phyloP scores from a whole-genome alignment of 1,284 basidiomycete species.

The Fomitiporia mediterranea region DNA sequence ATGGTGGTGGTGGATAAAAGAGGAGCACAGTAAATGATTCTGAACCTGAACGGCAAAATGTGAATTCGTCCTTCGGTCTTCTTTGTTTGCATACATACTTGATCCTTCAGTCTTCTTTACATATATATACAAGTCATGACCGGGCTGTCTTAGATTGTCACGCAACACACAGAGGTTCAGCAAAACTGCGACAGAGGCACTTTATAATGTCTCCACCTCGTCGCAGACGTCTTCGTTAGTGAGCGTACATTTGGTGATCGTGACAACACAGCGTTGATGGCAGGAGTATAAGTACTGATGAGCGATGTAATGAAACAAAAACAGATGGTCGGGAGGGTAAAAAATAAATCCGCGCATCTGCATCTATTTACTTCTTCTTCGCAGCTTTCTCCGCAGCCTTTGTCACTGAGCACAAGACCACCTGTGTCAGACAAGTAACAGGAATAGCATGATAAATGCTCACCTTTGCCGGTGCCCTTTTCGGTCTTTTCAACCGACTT shows the following conservation, averaged over 20 bases:
- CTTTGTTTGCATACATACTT: too few relatives aligned
- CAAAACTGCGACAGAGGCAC: slow-evolving; percentile 4
- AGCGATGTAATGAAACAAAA: slow-evolving; percentile 27
- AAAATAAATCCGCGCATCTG: slow-evolving; percentile 38
- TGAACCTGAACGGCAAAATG: too few relatives aligned
- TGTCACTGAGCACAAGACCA: slow-evolving; percentile 54
- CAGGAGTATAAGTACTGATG: slow-evolving; percentile 34
- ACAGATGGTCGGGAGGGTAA: slow-evolving; percentile 41
- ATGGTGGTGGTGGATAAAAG: slow-evolving; percentile 35
- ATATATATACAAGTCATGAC: background rate
- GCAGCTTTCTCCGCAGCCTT: slow-evolving; percentile 94
- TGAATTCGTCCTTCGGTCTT: too few relatives aligned
- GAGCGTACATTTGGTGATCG: slow-evolving; percentile 41
- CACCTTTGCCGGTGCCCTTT: slow-evolving; percentile 80
- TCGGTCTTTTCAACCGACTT: slow-evolving; percentile 94
- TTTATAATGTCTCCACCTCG: slow-evolving; percentile 22
- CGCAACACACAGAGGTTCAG: background rate
- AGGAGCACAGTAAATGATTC: too few relatives aligned
- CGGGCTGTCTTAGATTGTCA: background rate
- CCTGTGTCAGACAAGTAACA: slow-evolving; percentile 17
- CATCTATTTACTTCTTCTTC: slow-evolving; percentile 87
- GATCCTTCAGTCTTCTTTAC: too few relatives aligned
- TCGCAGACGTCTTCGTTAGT: slow-evolving; percentile 39
- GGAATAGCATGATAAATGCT: slow-evolving; percentile 28
- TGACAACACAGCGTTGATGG: slow-evolving; percentile 29